Evolutionary conservation across 2,329 filamentous ascomycete genomes (phyloP), one percentile per base, ranked within the genome.

Genomic region (Hawksworthiomyces lignivorus): DNA sequence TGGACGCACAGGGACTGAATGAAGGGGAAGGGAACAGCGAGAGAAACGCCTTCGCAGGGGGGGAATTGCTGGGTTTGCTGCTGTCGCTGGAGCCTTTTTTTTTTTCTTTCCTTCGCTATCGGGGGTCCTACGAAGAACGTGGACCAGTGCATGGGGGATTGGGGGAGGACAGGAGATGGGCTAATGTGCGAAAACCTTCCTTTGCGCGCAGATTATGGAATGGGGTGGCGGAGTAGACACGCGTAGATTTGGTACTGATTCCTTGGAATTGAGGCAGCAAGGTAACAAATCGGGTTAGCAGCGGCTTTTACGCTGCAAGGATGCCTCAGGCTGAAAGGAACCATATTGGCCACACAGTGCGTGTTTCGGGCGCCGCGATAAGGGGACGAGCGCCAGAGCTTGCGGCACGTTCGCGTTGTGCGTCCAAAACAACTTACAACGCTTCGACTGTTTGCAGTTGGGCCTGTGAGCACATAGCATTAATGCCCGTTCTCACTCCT

Each of bases 161-260:
- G 36, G 28, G 45, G 32, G 38, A 18, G 37, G 22, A 28, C 17
- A 24, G 27, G 32, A 21, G 33, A 32, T 45, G 37, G 36, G 33
- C 32, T 36, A 37, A 39, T 30, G 34, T 45, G 42, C 34, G 45
- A 48, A 44, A 45, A 42, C 37, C 34, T 22, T 33, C n/a, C 20
- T 30, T 28, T 29, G 24, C 28, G 50, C 44, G 50, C 38, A 50
- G 48, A 43, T 50, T 45, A 9, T 29, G 41, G 50, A 41, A 48
- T 38, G 48, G 43, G 31, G 24, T 18, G 38, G 34, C 18, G 36
- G 41, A 11, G 47, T 34, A 2, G 15, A 1, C 11, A 7, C 19
- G 53, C 53, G 53, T 55, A 55, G 42, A 44, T 54, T 26, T 44
- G 27, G 45, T 48, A 53, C 53, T 44, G 51, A 2, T 34, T 38